Evolutionary conservation across 2,329 filamentous ascomycete species (phyloP), one percentile per base, ranked within the genome.

Genomic region (Trichophyton schoenleinii): DNA sequence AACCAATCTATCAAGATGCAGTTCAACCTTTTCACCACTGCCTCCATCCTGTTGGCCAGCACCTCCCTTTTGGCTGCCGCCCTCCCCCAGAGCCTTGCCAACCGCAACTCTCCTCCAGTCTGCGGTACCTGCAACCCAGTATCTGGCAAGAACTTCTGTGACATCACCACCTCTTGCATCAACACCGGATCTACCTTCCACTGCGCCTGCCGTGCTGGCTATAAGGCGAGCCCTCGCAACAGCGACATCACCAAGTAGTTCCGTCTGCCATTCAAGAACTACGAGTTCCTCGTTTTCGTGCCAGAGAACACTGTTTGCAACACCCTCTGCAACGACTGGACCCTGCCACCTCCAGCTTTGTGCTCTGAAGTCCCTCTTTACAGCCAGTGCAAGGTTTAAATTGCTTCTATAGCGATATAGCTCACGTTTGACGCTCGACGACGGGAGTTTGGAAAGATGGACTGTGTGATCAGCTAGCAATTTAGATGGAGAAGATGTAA

Each of bases 131-230:
- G 74, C 70, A 74, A 75, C 63, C 73, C 74, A 2, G 41, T 73
- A 62, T 72, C 73, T 3, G 73, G 73, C 61, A 55, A 73, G 58
- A 76, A 76, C 65, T 64, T 66, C 62, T 77, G 75, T 64, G 72
- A 77, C 63, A 66, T 73, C 48, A 76, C 74, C 13, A 77, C 75
- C 25, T 76, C 75, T 5, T 77, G 75, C 67, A 77, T 76, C 65
- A 75, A 71, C 68, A 75, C 73, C 0, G 73, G 73, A 58, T 67
- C 66, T 4, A 63, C 68, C 22, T 75, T 74, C 71, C 73, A 75
- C 67, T 75, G 73, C 60, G 73, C 73, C 66, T 75, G 73, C 63
- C 73, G 73, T 61, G 73, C 73, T 20, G 73, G 73, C 44, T 75
- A 72, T 65, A 75, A 75, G 68, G 71, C 73, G 34, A 72, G 69